Conservation (phyloP, 768 basidiomycete genomes). For the Nidularia pulvinata region DNA sequence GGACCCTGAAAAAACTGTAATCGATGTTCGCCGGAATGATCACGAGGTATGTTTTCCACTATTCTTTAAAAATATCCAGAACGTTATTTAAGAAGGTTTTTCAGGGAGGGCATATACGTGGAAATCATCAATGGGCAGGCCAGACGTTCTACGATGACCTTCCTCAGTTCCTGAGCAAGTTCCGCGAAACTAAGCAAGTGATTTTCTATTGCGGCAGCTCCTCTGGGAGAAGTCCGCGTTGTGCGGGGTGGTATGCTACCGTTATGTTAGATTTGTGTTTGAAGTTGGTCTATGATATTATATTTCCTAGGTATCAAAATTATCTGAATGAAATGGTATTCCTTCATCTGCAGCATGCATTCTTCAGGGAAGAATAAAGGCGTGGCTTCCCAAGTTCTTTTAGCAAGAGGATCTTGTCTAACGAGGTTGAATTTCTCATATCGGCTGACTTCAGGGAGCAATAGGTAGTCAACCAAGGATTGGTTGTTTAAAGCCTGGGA, state of each 20-base stretch:
- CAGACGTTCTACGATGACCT: slow-evolving; percentile 50
- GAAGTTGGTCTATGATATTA: not conserved
- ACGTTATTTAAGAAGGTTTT: too few species aligned
- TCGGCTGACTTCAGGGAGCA: too few species aligned
- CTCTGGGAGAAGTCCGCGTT: slow-evolving; percentile 49
- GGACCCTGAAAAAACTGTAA: slow-evolving; percentile 21
- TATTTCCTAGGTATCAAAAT: slow-evolving; percentile 44
- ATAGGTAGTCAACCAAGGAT: too few species aligned
- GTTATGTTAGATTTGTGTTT: not conserved
- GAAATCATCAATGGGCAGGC: slow-evolving; percentile 46
- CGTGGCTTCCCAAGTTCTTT: slow-evolving; percentile 34
- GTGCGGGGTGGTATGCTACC: slow-evolving; percentile 46
- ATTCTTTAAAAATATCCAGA: not conserved
- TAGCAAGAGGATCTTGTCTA: slow-evolving; percentile 25
- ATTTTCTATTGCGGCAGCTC: slow-evolving; percentile 59
- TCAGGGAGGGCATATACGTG: slow-evolving; percentile 54
- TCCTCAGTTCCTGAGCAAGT: slow-evolving; percentile 35
- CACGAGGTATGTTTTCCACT: slow-evolving; percentile 28
- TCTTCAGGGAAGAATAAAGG: slow-evolving; percentile 40
- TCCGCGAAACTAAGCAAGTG: slow-evolving; percentile 35
- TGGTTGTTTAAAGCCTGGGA: too few species aligned
- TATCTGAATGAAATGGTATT: slow-evolving; percentile 29
- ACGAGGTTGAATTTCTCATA: slow-evolving; percentile 9
- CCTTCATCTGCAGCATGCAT: slow-evolving; percentile 32
- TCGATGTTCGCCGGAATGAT: slow-evolving; percentile 52